Percentiles rank a stretch among this genome's conserved stretches.
These are phyloP conservation scores for Jatropha podagrica DNA, from an alignment of 441 rosid genomes.

Conservation along the genomic window DNA sequence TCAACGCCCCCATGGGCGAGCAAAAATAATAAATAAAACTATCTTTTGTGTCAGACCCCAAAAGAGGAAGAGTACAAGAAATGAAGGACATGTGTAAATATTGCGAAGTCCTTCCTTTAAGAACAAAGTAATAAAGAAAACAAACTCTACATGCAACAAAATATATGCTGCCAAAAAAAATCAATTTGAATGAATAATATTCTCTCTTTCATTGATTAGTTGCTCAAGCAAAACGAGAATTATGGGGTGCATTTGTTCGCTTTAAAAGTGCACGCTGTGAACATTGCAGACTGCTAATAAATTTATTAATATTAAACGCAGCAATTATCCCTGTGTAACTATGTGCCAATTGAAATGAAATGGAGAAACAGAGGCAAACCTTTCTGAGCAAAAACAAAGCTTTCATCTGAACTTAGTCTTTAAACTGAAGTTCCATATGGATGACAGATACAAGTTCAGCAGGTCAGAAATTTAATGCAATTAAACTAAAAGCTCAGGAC, in stretches of 20 bases:
- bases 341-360: conserved; percentile 5
- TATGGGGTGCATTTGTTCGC: neutral
- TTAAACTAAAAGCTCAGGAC: neutral
- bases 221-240: neutral
- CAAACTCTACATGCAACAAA: too few relatives aligned
- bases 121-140: neutral
- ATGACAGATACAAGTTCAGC: conserved; percentile 1
- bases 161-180: too few relatives aligned
- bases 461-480: neutral
- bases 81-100: neutral
- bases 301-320: neutral
- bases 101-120: neutral
- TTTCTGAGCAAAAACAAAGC: neutral
- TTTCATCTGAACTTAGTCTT: neutral
- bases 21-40: neutral
- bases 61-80: neutral
- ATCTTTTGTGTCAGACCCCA: neutral
- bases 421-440: conserved; percentile 10
- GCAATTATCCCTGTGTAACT: neutral
- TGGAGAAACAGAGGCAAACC: neutral
- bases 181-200: neutral
- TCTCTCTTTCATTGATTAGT: neutral
- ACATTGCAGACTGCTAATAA: neutral
- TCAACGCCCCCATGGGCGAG: neutral
- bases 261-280: neutral